Base-by-base conservation (phyloP, 2,329 filamentous ascomycete genomes). In the Verticillium longisporum region DNA sequence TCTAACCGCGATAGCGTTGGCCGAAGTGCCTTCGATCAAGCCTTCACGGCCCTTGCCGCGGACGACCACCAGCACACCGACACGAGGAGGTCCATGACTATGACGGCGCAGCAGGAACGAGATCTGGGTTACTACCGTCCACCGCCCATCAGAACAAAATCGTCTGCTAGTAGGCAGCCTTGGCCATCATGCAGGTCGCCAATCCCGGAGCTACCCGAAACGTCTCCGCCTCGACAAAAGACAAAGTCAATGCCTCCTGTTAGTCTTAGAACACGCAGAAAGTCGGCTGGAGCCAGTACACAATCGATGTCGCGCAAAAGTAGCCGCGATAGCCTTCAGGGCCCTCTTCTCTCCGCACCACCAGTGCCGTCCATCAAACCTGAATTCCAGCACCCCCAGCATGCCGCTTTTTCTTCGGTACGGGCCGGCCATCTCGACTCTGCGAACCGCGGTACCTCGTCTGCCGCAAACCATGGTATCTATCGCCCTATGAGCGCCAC, bases 231-330 rank as follows among this genome's bases (percentile, higher is more conserved):
- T 13, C 60, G 66, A 21, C 70, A 68, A 50, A 73, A 69, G 60
- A 66, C 71, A 10, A 75, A 67, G 59, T 73, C 74, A 0, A 72
- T 75, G 3, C 75, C 77, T 1, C 77, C 78, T 0, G 72, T 79
- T 33, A 80, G 75, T 65, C 74, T 80, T 70, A 71, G 71, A n/a
- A 72, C 73, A 2, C 69, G 73, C 14, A 65, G 61, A 4, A 11
- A 33, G 15, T 55, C 54, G 6, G 21, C 45, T 10, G 45, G 45
- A 26, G n/a, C 45, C 45, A 21, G 45, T 18, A 10, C n/a, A 9
- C n/a, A 50, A 50, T 7, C 45, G 11, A 21, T 50, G 15, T 55
- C 18, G 38, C 61, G 21, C n/a, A 45, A 38, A 45, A 57, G 38
- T 21, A 37, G 26, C 53, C 56, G 56, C 37, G 61, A 6, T 55